Conservation (phyloP, 805 yeast genomes). For the Yarrowia sp. region DNA sequence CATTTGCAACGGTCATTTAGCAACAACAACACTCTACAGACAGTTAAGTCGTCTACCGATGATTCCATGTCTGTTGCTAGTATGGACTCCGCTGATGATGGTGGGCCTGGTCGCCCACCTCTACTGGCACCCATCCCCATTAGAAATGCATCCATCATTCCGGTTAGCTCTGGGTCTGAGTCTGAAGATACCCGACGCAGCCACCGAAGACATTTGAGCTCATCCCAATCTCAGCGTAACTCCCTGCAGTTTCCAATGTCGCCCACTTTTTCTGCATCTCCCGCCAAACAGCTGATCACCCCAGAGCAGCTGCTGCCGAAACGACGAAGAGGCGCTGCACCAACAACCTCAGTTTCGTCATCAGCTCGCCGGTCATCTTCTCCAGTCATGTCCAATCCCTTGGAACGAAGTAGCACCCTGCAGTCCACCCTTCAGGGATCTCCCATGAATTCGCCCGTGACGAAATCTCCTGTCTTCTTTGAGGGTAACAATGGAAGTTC, state of each 20-base stretch:
- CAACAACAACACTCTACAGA: background rate
- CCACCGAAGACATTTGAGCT: conserved; percentile 16
- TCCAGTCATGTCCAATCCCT: background rate
- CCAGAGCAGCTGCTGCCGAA: conserved; percentile 17
- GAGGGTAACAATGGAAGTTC: conserved; percentile 2
- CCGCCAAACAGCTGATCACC: conserved; percentile 17
- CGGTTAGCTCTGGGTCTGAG: conserved; percentile 20
- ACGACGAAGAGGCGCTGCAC: background rate
- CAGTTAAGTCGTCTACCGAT: conserved; percentile 12
- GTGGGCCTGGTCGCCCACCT: background rate
- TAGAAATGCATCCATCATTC: conserved; percentile 8
- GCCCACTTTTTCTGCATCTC: conserved; percentile 16
- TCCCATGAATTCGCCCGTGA: background rate
- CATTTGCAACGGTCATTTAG: background rate
- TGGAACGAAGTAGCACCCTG: conserved; percentile 1
- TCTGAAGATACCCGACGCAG: conserved; percentile 5
- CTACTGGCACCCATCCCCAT: conserved; percentile 20
- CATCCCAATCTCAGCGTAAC: conserved; percentile 16
- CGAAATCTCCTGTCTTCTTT: conserved; percentile 6
- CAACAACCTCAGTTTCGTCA: background rate
- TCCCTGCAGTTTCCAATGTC: conserved; percentile 10
- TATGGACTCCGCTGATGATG: background rate
- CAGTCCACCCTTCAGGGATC: conserved; percentile 1
- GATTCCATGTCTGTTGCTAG: conserved; percentile 7
- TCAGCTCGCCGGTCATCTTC: conserved; percentile 3